Conservation (phyloP, 2,329 filamentous ascomycete genomes). For the Trichoderma citrinoviride region DNA sequence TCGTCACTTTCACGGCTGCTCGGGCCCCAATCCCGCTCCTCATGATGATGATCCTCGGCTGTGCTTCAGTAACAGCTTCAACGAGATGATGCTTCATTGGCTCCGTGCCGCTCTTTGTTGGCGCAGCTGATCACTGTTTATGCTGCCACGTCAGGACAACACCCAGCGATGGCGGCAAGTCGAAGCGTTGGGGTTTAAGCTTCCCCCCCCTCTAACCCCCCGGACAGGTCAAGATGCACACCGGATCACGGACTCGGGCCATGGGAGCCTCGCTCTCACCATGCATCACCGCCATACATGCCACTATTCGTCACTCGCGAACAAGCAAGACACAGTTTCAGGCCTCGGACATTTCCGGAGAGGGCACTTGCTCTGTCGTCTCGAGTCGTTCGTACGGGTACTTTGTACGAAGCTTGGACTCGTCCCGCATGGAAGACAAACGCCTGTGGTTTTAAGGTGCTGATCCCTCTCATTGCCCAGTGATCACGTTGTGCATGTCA, state of each 20-base stretch:
- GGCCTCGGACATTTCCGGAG: slow-evolving; percentile 8
- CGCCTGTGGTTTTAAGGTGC: slow-evolving; percentile 12
- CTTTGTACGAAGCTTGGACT: neutral
- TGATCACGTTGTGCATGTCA: slow-evolving; percentile 17
- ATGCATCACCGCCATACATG: neutral
- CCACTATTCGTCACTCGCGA: neutral
- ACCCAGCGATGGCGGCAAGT: slow-evolving; percentile 11
- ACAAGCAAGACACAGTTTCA: neutral
- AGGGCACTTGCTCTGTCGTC: neutral
- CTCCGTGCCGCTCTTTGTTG: slow-evolving; percentile 8
- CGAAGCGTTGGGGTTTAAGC: neutral
- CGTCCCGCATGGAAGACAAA: neutral
- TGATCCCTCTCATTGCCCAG: slow-evolving; percentile 18
- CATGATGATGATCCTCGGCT: slow-evolving; percentile 19
- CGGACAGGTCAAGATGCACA: slow-evolving; percentile 6
- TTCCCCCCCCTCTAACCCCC: neutral
- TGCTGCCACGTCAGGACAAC: slow-evolving; percentile 22
- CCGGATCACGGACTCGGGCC: slow-evolving; percentile 5
- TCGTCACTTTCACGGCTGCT: slow-evolving; percentile 8
- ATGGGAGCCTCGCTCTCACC: neutral
- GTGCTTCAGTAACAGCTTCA: slow-evolving; percentile 11
- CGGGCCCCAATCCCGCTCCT: slow-evolving; percentile 1
- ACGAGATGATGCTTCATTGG: slow-evolving; percentile 14
- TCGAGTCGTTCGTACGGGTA: neutral
- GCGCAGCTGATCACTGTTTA: slow-evolving; percentile 22